Base-by-base conservation (phyloP, 1,284 basidiomycete genomes). In the Ustanciosporium gigantosporum region DNA sequence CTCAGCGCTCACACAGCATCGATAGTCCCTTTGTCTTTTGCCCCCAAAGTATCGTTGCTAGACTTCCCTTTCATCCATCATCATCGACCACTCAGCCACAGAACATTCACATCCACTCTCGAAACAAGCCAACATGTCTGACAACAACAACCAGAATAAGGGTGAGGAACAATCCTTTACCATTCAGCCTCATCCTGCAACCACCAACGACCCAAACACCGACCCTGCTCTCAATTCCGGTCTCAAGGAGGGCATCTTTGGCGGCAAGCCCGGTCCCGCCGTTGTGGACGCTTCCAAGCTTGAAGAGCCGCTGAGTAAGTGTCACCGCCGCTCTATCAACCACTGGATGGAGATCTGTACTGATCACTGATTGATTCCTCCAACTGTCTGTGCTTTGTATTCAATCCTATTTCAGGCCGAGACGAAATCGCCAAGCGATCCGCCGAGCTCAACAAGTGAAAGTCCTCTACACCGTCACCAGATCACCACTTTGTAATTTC, bases 161-260 rank as follows among this genome's bases (percentile, higher is more conserved):
- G 43, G 41, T 53, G 64, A 66, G 27, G 58, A 67, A 48, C 65
- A 62, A 44, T 56, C 59, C 40, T 67, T 67, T 46, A 40, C 55
- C 53, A 67, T 67, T 50, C 65, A 67, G 61, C 65, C 65, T 29
- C 65, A 67, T 48, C 65, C 65, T 25, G 65, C 65, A 22, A 62
- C 59, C 39, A 67, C 62, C 43, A 67, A 67, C 55, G 59, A 67
- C 48, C 65, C 65, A 15, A 65, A 23, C 55, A 55, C 41, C 31
- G 65, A 62, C 31, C 65, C 59, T 25, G 65, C 65, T 17, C 51
- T 62, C 47, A 52, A 47, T 43, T 40, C 46, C 23, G 48, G 49
- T 14, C 50, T 51, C 39, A 46, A 48, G 35, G 44, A 62, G 22
- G 29, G 34, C 29, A 51, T 36, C 34, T 57, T 60, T 39, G 57